phyloP scores from a whole-genome alignment of 1,284 basidiomycete genomes.

The Abortiporus biennis region DNA sequence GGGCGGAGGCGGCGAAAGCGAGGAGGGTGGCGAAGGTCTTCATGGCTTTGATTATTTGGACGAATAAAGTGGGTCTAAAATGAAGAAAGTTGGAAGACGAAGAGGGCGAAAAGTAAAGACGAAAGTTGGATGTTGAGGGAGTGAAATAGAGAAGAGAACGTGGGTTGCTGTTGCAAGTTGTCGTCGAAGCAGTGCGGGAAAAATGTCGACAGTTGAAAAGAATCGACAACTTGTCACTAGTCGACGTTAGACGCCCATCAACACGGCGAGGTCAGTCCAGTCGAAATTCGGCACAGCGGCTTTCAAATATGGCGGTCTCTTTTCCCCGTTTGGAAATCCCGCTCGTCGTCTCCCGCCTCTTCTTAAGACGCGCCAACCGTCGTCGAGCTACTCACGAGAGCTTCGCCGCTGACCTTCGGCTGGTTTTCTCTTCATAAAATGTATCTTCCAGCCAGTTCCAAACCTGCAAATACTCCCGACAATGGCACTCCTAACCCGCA shows the following conservation, averaged over 20 bases:
- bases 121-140: slow-evolving; percentile 2
- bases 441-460: too few relatives aligned
- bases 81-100: slow-evolving; percentile 4
- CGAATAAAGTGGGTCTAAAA: slow-evolving; percentile 7
- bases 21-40: slow-evolving; percentile 39
- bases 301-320: slow-evolving; percentile 2
- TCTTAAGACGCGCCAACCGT: too few relatives aligned
- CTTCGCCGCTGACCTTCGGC: too few relatives aligned
- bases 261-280: background rate
- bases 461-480: too few relatives aligned
- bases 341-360: background rate
- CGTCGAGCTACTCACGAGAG: too few relatives aligned
- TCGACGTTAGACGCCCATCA: too few relatives aligned
- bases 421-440: too few relatives aligned
- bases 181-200: too few relatives aligned
- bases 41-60: slow-evolving; percentile 31
- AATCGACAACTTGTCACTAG: slow-evolving; percentile 8
- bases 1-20: slow-evolving; percentile 45
- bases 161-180: too few relatives aligned
- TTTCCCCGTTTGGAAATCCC: slow-evolving; percentile 1
- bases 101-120: slow-evolving; percentile 4
- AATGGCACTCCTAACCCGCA: background rate
- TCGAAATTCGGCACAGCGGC: background rate
- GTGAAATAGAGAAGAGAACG: slow-evolving; percentile 7
- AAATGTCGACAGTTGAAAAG: slow-evolving; percentile 8